A percentile compares a stretch with the other conserved stretches of the same genome.
Conservation (phyloP, 1,284 basidiomycete species). For the Cryptococcus sp. region DNA sequence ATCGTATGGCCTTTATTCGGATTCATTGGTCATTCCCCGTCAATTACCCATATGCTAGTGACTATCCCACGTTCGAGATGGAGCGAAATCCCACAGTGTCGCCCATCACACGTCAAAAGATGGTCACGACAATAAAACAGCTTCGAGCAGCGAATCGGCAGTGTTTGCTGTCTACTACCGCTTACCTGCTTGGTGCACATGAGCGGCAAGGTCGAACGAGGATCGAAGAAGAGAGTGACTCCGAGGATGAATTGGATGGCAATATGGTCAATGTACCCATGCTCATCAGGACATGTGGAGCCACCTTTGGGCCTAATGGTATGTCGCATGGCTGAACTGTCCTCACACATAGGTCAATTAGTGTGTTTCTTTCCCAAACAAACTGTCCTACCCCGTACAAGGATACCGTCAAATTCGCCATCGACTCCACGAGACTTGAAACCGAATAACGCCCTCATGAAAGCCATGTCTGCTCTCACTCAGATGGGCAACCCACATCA, state of each 20-base stretch:
- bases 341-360: constrained; percentile 60
- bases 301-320: constrained; percentile 79
- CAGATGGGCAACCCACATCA: constrained; percentile 34
- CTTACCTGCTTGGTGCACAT: constrained; percentile 65
- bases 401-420: constrained; percentile 38
- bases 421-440: constrained; percentile 24
- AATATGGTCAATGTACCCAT: constrained; percentile 35
- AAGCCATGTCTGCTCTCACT: constrained; percentile 40
- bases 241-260: constrained; percentile 37
- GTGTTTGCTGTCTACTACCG: constrained; percentile 73
- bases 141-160: constrained; percentile 67
- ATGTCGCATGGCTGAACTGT: constrained; percentile 1
- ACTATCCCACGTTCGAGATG: constrained; percentile 71
- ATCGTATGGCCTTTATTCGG: constrained; percentile 59
- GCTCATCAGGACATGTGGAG: constrained; percentile 42
- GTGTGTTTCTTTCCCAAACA: constrained; percentile 73
- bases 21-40: constrained; percentile 86
- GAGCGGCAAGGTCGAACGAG: constrained; percentile 34
- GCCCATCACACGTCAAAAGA: constrained; percentile 66
- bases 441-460: constrained; percentile 23
- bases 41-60: constrained; percentile 67
- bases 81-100: constrained; percentile 77
- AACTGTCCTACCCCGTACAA: constrained; percentile 33
- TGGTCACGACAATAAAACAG: constrained; percentile 66
- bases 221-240: constrained; percentile 42